These are phyloP conservation scores for Wallacemonas collosoma DNA, from an alignment of 208 protist genomes.

Conservation along the genomic window DNA sequence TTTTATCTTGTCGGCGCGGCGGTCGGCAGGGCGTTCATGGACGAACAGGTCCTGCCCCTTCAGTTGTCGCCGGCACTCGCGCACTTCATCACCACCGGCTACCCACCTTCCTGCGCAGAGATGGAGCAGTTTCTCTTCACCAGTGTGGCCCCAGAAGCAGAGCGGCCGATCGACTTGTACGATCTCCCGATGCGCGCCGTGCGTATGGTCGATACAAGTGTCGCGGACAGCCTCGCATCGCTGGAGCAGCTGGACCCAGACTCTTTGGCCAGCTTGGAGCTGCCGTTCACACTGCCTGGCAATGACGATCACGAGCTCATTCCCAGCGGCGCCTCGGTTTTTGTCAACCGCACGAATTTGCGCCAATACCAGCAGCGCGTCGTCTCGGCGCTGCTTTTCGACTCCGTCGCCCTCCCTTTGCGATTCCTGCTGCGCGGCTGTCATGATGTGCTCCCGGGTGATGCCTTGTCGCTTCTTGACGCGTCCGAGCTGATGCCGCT, in stretches of 20 bases:
- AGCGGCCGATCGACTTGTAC: constrained; percentile 69
- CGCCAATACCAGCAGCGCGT: constrained; percentile 62
- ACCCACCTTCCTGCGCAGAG: constrained; percentile 30
- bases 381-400: constrained; percentile 65
- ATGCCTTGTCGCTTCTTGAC: constrained; percentile 63
- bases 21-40: constrained; percentile 77
- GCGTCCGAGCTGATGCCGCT: constrained; percentile 61
- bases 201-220: constrained; percentile 57
- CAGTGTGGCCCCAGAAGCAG: constrained; percentile 27
- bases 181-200: constrained; percentile 53
- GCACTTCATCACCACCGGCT: constrained; percentile 59
- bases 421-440: constrained; percentile 71
- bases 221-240: constrained; percentile 50
- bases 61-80: constrained; percentile 65
- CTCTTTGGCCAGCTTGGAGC: constrained; percentile 48
- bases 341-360: constrained; percentile 59
- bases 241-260: constrained; percentile 40
- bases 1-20: constrained; percentile 80
- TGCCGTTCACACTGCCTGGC: constrained; percentile 88
- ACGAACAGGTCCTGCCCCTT: constrained; percentile 79
- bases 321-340: constrained; percentile 39
- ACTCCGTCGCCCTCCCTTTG: constrained; percentile 66
- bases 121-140: constrained; percentile 15
- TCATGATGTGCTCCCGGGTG: constrained; percentile 71
- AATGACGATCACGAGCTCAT: constrained; percentile 68